phyloP scores from a whole-genome alignment of 495 filamentous ascomycete genomes.

The Parmelia sp. region DNA sequence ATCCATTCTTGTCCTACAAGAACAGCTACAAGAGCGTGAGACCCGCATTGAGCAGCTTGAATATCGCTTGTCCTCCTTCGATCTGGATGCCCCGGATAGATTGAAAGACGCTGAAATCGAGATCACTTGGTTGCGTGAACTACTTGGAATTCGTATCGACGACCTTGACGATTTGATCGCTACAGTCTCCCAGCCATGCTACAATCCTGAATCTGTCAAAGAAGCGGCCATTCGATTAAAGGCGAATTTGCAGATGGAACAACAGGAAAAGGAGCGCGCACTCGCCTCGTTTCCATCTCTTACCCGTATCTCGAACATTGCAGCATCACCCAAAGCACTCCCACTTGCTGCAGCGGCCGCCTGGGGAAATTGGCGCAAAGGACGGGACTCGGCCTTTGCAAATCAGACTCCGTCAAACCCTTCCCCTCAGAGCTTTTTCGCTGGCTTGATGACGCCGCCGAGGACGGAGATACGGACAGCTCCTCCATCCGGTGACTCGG shows the following conservation, averaged over 20 bases:
- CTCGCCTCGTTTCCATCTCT: conserved; percentile 46
- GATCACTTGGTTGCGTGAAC: conserved; percentile 89
- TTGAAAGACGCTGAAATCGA: conserved; percentile 87
- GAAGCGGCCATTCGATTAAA: conserved; percentile 89
- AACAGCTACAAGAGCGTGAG: conserved; percentile 92
- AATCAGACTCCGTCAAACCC: conserved; percentile 59
- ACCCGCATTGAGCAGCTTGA: conserved; percentile 81
- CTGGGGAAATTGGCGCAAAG: conserved; percentile 78
- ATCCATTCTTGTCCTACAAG: conserved; percentile 91
- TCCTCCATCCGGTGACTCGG: conserved; percentile 31
- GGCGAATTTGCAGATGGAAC: conserved; percentile 95
- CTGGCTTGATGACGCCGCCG: conserved; percentile 79
- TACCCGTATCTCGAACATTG: conserved; percentile 53
- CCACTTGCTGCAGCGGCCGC: conserved; percentile 77
- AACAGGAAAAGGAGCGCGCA: conserved; percentile 79
- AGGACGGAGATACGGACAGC: conserved; percentile 58
- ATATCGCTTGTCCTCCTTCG: conserved; percentile 56
- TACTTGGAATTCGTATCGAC: conserved; percentile 80
- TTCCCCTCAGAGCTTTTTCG: conserved; percentile 48
- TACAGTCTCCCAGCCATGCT: conserved; percentile 63
- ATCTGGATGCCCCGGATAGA: conserved; percentile 68
- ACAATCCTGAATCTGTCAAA: conserved; percentile 67
- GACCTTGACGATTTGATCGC: conserved; percentile 89
- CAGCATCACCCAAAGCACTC: conserved; percentile 71
- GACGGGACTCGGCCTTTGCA: conserved; percentile 41